A percentile compares a stretch with the other conserved stretches of the same genome.
Evolutionary conservation across 2,329 filamentous ascomycete species (phyloP).

Genomic region (Ramularia endophylla): DNA sequence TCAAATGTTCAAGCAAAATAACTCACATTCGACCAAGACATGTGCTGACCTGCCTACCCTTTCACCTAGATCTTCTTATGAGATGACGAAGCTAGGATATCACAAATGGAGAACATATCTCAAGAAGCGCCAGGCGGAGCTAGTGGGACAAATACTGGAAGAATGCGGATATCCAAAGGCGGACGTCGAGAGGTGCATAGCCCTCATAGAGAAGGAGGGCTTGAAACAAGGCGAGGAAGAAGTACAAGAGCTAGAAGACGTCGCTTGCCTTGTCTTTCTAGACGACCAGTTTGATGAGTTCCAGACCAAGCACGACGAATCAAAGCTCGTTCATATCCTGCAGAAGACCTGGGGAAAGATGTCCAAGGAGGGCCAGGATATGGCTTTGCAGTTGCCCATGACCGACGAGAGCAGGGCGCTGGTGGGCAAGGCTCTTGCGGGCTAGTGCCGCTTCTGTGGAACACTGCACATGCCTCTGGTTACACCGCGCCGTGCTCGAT

Average conservation of each 20-base stretch:
- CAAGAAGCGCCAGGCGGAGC: conserved; percentile 64
- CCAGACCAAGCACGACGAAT: conserved; percentile 66
- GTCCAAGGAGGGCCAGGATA: conserved; percentile 54
- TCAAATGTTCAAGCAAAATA: no score
- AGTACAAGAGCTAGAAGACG: conserved; percentile 74
- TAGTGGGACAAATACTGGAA: conserved; percentile 50
- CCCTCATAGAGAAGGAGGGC: conserved; percentile 74
- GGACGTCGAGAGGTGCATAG: conserved; percentile 57
- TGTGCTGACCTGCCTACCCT: no score
- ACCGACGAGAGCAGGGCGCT: conserved; percentile 57
- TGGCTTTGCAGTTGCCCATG: conserved; percentile 62
- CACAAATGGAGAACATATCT: conserved; percentile 71
- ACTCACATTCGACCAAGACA: no score
- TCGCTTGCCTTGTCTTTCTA: conserved; percentile 79
- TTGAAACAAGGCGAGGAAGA: conserved; percentile 57
- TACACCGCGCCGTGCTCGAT: no score
- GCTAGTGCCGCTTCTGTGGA: conserved; percentile 9
- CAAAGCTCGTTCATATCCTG: conserved; percentile 67
- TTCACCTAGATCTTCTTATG: conserved; percentile 55
- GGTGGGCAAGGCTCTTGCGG: conserved; percentile 57
- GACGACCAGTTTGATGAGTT: conserved; percentile 83
- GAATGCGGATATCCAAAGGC: conserved; percentile 46
- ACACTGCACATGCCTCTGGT: neutral
- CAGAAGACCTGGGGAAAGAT: conserved; percentile 74
- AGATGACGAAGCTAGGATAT: conserved; percentile 70